Conservation (phyloP, 352 stramenopile species). For the Phytophthora constricta region DNA sequence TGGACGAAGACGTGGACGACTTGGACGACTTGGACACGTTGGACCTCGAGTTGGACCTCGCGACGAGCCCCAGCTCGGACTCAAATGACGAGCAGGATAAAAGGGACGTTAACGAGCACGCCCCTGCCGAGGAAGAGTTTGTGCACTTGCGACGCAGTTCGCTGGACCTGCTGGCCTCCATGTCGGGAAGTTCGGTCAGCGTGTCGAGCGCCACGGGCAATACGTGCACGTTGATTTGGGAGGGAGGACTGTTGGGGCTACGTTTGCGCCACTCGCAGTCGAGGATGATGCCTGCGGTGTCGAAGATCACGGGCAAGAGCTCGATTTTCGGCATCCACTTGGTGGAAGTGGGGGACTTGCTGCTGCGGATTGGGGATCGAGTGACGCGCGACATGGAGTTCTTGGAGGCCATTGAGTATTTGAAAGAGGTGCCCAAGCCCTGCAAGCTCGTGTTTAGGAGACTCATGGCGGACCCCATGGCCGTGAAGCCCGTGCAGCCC, state of each 20-base stretch:
- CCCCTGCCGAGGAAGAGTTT: constrained; percentile 66
- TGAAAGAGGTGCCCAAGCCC: constrained; percentile 83
- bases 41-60: constrained; percentile 51
- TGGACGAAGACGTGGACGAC: constrained; percentile 70
- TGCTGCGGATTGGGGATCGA: constrained; percentile 76
- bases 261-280: constrained; percentile 84
- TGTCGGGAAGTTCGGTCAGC: constrained; percentile 67
- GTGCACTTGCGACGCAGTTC: constrained; percentile 71
- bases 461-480: constrained; percentile 75
- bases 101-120: constrained; percentile 65
- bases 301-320: constrained; percentile 86
- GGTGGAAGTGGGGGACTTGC: constrained; percentile 82
- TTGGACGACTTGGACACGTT: constrained; percentile 57
- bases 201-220: constrained; percentile 67
- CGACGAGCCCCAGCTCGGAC: not conserved
- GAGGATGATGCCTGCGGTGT: constrained; percentile 79
- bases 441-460: constrained; percentile 81
- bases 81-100: constrained; percentile 36
- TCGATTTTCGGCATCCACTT: constrained; percentile 87
- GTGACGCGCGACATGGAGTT: constrained; percentile 85
- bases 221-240: constrained; percentile 83
- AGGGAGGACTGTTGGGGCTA: constrained; percentile 79
- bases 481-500: constrained; percentile 76
- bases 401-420: constrained; percentile 79
- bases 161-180: constrained; percentile 72